These are phyloP conservation scores for Volvariella surrecta DNA, from an alignment of 1,284 basidiomycete genomes.

Conservation along the genomic window DNA sequence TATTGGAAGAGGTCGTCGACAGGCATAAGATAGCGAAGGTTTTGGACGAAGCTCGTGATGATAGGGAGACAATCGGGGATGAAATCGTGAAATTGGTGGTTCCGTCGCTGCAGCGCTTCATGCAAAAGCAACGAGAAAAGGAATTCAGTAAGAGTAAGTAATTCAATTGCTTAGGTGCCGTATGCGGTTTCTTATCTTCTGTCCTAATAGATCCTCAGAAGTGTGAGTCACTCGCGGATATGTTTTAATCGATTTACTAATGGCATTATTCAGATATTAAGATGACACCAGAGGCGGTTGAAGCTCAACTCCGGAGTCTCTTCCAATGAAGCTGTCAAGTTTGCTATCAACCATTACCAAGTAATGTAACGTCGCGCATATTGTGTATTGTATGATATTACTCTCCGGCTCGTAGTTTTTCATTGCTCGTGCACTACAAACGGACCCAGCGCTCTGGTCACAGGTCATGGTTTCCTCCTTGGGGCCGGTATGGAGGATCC, in stretches of 20 bases:
- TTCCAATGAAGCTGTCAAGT: slow-evolving; percentile 30
- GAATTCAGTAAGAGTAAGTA: slow-evolving; percentile 79
- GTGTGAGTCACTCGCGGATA: slow-evolving; percentile 37
- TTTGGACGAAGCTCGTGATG: slow-evolving; percentile 61
- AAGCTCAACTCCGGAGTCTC: slow-evolving; percentile 56
- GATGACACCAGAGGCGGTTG: slow-evolving; percentile 65
- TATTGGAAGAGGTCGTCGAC: slow-evolving; percentile 69
- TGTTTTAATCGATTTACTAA: not conserved
- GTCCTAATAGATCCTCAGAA: slow-evolving; percentile 60
- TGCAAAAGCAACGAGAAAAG: slow-evolving; percentile 65
- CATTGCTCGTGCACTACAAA: too few species aligned
- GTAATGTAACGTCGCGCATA: too few species aligned
- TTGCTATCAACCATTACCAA: too few species aligned
- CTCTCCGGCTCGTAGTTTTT: too few species aligned
- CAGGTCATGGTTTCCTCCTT: too few species aligned
- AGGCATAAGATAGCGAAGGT: slow-evolving; percentile 58
- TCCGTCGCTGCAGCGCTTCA: slow-evolving; percentile 63
- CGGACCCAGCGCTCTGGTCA: too few species aligned
- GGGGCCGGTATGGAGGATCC: too few species aligned
- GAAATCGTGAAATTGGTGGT: slow-evolving; percentile 71
- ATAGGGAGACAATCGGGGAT: slow-evolving; percentile 48
- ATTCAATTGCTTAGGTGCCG: slow-evolving; percentile 3
- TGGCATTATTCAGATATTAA: slow-evolving; percentile 58
- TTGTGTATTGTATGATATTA: too few species aligned
- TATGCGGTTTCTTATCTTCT: not conserved